Evolutionary conservation across 2,329 filamentous ascomycete species (phyloP), one percentile per base, ranked within the genome.

Genomic region (Fusarium oxysporum): DNA sequence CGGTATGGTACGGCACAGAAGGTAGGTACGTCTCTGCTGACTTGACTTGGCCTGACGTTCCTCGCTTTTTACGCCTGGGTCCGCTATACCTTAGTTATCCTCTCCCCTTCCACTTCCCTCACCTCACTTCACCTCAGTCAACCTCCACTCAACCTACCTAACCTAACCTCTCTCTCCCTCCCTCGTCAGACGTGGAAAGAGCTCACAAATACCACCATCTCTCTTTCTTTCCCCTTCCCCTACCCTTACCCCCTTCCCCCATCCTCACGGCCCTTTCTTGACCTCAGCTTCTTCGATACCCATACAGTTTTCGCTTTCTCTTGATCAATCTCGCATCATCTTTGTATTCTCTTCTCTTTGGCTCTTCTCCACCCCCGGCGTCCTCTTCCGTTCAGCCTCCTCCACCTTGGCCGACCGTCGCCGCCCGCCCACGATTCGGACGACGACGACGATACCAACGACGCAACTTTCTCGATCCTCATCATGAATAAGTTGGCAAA

Each of bases 401-500:
- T 70, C 76, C 72, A 68, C 65, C 65, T 69, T 68, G 68, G 71
- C 74, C 71, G 71, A 78, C 72, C 71, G 76, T 77, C 74, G 76
- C 71, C 76, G 73, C 71, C 74, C 68, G 73, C 68, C 73, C 71
- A 73, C 76, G 73, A 66, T 64, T 73, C 73, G 72, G 71, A 77
- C 76, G 74, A 77, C 75, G 73, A 72, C 72, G 72, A 68, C 65
- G 65, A 75, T 69, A 72, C 28, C 50, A 38, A 72, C 70, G 60
- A 75, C 75, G 61, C 62, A 68, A 61, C 62, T 61, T 58, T 58
- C 61, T 62, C 64, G 47, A 58, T 63, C 58, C 73, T 72, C 87
- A 90, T 79, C 80, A 92, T 92, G 90, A 92, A 92, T 85, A 92
- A 92, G 84, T 83, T 92, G 83, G 88, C 89, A 82, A 91, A 91